Evolutionary conservation across 345 rosid species (phyloP), one percentile per base, ranked within the genome.

Genomic region (Citrus maxima): DNA sequence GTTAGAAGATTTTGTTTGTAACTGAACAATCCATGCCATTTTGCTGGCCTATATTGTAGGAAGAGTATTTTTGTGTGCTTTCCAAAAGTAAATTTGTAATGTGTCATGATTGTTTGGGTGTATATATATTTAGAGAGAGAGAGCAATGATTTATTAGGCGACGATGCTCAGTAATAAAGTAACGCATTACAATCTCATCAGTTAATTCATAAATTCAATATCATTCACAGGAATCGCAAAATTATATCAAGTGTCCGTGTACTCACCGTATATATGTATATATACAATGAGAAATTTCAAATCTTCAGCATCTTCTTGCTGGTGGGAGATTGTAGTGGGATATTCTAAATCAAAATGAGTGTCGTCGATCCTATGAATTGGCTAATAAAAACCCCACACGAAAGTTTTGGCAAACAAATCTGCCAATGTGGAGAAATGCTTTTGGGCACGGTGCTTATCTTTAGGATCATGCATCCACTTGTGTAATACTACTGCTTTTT

Each of bases 21-120:
- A 75, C 25, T 42, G 60, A 74, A 62, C 60, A 40, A 46, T 63
- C 70, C 61, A 62, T 63, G 59, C 40, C 70, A 30, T 62, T 74
- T 42, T 28, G 70, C 21, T 74, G 59, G 58, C 56, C 24, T n/a
- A n/a, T 7, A 7, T 25, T 25, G 4, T n/a, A 60, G 64, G 28
- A 60, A 59, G 61, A 60, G 35, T 16, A 28, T 59, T 24, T 16
- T 73, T 2, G 25, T 37, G 66, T 35, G 34, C 66, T 10, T 34
- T 38, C 60, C 5, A 32, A 46, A 46, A 12, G 51, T 46, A 46
- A 46, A 10, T 12, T 13, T 46, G 18, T 46, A 3, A 46, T 13
- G 51, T 13, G 18, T 12, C 51, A 13, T 10, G 6, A 40, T 40
- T 40, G 12, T 40, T 40, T 40, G 10, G 42, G 42, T 37, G 40